These are phyloP conservation scores for Yarrowia bubula DNA, from an alignment of 805 yeast genomes.

Conservation along the genomic window DNA sequence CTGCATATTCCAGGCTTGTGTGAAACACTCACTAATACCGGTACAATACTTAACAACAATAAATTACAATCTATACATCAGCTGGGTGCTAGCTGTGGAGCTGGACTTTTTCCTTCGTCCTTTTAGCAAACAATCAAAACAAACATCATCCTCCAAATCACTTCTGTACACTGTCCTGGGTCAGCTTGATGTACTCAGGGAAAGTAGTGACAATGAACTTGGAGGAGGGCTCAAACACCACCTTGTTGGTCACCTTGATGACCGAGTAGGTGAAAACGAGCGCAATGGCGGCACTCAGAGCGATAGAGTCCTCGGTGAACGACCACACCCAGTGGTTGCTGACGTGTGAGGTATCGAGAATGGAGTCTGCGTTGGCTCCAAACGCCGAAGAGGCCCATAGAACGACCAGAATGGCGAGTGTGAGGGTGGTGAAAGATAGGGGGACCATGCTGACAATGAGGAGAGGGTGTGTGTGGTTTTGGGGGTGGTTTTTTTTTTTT, in stretches of 20 bases:
- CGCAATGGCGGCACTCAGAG: constrained; percentile 19
- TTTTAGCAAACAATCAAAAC: background rate
- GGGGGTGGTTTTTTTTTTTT: background rate
- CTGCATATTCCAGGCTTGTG: background rate
- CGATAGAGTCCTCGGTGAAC: constrained; percentile 23
- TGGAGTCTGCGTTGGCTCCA: constrained; percentile 22
- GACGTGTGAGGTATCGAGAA: constrained; percentile 20
- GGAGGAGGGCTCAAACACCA: constrained; percentile 15
- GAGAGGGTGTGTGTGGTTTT: background rate
- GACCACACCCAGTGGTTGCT: constrained; percentile 25
- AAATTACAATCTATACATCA: constrained; percentile 25
- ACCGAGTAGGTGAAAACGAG: constrained; percentile 18
- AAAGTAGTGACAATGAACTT: constrained; percentile 18
- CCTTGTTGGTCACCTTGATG: constrained; percentile 20
- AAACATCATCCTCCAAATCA: background rate
- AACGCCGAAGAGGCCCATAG: constrained; percentile 22
- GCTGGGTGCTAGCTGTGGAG: constrained; percentile 12
- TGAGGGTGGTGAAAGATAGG: constrained; percentile 22
- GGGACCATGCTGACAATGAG: constrained; percentile 7
- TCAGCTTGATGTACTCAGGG: constrained; percentile 23
- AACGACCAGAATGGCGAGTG: constrained; percentile 20
- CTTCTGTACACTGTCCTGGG: constrained; percentile 20
- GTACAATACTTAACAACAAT: too few relatives aligned
- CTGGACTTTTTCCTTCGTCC: background rate
- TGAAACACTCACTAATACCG: too few relatives aligned